Base-by-base conservation (phyloP, 2,329 filamentous ascomycete species). In the Penicillium sp. region DNA sequence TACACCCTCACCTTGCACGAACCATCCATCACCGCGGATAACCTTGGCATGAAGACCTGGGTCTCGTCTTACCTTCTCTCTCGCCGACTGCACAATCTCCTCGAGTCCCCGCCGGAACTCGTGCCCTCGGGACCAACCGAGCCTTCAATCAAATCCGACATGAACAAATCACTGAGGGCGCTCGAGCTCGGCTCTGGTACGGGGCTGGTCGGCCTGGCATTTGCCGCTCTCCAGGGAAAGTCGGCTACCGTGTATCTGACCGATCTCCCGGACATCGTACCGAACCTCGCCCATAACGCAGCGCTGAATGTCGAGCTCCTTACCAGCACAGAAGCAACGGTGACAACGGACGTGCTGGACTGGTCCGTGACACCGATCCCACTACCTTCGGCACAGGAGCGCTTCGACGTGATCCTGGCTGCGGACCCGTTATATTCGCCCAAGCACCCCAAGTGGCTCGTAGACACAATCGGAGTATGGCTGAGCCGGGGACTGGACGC, bases 11-110 rank as follows among this genome's bases (percentile, higher is more conserved):
- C 81, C 31, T 84, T 99, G 35, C 82, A 90, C 50, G 94, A 99
- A 68, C 94, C 94, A 1, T 86, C 91, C 0, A 77, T 97, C 50
- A 95, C 90, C 0, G 88, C 88, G 6, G 92, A 96, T 70, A 88
- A 89, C 53, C 78, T 97, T 16, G 94, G 94, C 1, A 80, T 95
- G 69, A 97, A 99, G 72, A 99, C 94, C 0, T 97, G 94, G 94
- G 90, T 89, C 0, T 92, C 91, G 0, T 92, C 91, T 0, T 95
- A 91, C 65, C 81, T 95, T 2, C 83, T 97, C 4, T 88, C 92
- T 0, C 87, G 83, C 60, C 84, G 88, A 22, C 80, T 97, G 24
- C 64, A 70, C 50, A 58, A 50, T 4, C 48, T 73, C 4, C 84
- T 74, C 49, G 67, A 68, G 13, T 60, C 68, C 4, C 56, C 68